Conservation (phyloP, 1,284 basidiomycete species). For the Volvariella surrecta region DNA sequence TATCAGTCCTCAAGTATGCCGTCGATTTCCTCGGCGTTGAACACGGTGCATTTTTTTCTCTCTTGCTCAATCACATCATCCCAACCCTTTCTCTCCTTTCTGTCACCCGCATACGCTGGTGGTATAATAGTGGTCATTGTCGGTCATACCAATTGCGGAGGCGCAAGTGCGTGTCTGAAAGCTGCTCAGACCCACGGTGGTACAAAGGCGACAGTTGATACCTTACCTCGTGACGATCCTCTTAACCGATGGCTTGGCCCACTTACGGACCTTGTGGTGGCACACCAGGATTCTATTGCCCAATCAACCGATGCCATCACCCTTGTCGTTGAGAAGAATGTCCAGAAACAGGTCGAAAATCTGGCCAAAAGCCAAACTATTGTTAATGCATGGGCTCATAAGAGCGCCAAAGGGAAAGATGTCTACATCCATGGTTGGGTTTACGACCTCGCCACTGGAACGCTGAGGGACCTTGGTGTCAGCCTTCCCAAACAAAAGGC, state of each 20-base stretch:
- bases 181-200: constrained; percentile 28
- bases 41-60: constrained; percentile 56
- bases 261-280: constrained; percentile 48
- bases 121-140: constrained; percentile 59
- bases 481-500: too few species aligned
- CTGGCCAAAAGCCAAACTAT: constrained; percentile 60
- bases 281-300: constrained; percentile 35
- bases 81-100: constrained; percentile 19
- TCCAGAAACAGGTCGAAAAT: constrained; percentile 69
- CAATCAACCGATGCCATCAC: constrained; percentile 37
- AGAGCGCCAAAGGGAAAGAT: constrained; percentile 40
- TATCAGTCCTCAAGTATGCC: constrained; percentile 78
- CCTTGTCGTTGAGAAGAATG: constrained; percentile 67
- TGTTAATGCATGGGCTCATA: constrained; percentile 59
- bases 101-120: constrained; percentile 9
- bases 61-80: constrained; percentile 15
- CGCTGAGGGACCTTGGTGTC: constrained; percentile 61
- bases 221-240: constrained; percentile 33
- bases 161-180: constrained; percentile 54
- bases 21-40: constrained; percentile 73
- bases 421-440: constrained; percentile 82
- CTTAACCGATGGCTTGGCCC: constrained; percentile 71
- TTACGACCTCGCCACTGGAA: constrained; percentile 68
- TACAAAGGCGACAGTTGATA: constrained; percentile 24
- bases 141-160: constrained; percentile 80